Evolutionary conservation across 129 eudicot genomes (phyloP), one percentile per base, ranked within the genome.

Genomic region (Erigeron canadensis): DNA sequence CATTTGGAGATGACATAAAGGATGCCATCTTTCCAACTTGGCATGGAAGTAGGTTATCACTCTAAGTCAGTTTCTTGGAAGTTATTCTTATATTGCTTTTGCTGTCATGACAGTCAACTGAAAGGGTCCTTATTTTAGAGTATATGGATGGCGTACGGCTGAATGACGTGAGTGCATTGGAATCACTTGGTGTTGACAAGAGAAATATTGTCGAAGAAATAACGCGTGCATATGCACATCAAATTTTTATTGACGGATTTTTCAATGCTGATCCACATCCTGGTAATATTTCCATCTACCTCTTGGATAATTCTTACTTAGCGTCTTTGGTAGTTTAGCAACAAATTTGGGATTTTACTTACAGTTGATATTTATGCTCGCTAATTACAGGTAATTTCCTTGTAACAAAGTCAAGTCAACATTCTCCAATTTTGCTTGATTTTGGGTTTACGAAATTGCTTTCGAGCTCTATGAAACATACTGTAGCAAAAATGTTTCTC

Each of bases 181-280:
- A 89, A n/a, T 79, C 81, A 65, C 48, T 89, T 70, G 89, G 95
- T 44, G 84, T 85, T 72, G 87, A 92, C 80, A 92, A 83, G 66
- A 87, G 76, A 86, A 86, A 85, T 51, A 89, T 92, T 60, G 96
- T 92, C 62, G 98, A 92, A 78, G 98, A 92, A 83, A 92, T 92
- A 55, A 89, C 96, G 8, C 91, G 96, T 41, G 95, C 98, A 0
- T 92, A 89, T 80, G 98, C 96, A 23, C 98, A 92, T 79, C 98
- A 92, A 85, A 92, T 92, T n/a, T 92, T 89, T 80, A 80, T 86
- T 71, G 95, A 89, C 78, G 98, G 98, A 57, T 82, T 92, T 69
- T 89, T 92, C 78, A 92, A 92, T 81, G 98, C 96, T 12, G 98
- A 92, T 80, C 98, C 98, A 45, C 98, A 92, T 78, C 98, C 98